phyloP scores from a whole-genome alignment of 2,329 filamentous ascomycete species.

The Lecanicillium sp. region DNA sequence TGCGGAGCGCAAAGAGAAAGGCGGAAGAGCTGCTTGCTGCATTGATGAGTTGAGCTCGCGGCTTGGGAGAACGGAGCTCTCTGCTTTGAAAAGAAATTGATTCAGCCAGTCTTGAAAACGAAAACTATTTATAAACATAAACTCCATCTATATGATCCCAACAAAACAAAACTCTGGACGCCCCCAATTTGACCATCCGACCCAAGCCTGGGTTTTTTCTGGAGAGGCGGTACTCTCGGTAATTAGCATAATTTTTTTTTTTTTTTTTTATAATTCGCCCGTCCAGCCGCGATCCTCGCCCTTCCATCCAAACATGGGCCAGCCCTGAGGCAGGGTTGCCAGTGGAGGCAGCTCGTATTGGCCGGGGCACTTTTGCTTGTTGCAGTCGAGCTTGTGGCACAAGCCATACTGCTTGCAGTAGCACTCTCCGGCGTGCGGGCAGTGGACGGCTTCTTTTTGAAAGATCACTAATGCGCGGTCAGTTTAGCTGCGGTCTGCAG shows the following conservation, averaged over 20 bases:
- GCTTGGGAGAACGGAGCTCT: too few species aligned
- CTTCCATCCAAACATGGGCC: constrained; percentile 53
- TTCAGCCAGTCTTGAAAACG: too few species aligned
- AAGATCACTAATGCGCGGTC: constrained; percentile 50
- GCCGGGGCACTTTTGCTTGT: constrained; percentile 43
- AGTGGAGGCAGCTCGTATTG: constrained; percentile 55
- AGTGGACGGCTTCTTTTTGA: constrained; percentile 51
- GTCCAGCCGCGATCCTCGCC: constrained; percentile 22
- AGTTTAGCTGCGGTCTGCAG: not conserved
- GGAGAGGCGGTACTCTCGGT: too few species aligned
- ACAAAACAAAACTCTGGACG: too few species aligned
- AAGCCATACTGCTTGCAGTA: constrained; percentile 63
- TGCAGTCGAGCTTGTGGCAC: constrained; percentile 40
- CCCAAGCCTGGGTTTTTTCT: too few species aligned
- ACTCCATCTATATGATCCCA: too few species aligned
- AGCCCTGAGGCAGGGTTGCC: constrained; percentile 52
- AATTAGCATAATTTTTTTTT: too few species aligned
- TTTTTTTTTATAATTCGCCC: constrained; percentile 4
- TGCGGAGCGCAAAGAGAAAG: constrained; percentile 27
- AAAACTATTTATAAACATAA: too few species aligned
- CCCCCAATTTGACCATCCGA: too few species aligned
- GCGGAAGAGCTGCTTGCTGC: constrained; percentile 25
- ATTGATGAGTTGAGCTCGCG: too few species aligned
- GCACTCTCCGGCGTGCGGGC: constrained; percentile 54
- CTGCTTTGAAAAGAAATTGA: too few species aligned